Percentiles rank a stretch among this genome's conserved stretches.
phyloP scores from a whole-genome alignment of 352 stramenopile genomes.

The Globisporangium cederbergense region DNA sequence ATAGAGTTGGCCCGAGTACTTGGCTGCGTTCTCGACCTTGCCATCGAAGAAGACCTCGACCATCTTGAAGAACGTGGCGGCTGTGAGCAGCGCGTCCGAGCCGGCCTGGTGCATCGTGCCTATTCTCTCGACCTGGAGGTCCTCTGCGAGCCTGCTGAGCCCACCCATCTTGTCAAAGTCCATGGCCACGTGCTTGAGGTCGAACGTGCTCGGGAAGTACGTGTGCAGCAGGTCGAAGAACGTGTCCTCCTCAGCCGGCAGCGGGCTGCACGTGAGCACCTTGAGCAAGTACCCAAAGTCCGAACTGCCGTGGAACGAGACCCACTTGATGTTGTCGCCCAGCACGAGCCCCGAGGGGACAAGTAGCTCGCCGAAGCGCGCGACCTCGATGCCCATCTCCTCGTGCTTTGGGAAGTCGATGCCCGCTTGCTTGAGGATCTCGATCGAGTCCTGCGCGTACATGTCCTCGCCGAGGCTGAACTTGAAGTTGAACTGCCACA shows the following conservation, averaged over 20 bases:
- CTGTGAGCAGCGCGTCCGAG: slow-evolving; percentile 96
- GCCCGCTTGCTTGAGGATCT: slow-evolving; percentile 96
- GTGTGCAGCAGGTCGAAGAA: slow-evolving; percentile 98
- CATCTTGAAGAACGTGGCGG: slow-evolving; percentile 92
- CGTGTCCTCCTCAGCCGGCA: slow-evolving; percentile 86
- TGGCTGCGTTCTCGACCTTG: slow-evolving; percentile 78
- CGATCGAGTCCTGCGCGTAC: slow-evolving; percentile 99
- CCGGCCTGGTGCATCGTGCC: slow-evolving; percentile 99
- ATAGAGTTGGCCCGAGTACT: slow-evolving; percentile 87
- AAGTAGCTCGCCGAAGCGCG: slow-evolving; percentile 96
- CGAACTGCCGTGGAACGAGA: slow-evolving; percentile 98
- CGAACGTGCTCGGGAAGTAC: slow-evolving; percentile 98
- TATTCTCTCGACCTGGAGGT: slow-evolving; percentile 96
- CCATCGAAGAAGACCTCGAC: slow-evolving; percentile 86
- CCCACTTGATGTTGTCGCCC: slow-evolving; percentile 98
- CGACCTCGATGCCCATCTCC: slow-evolving; percentile 94
- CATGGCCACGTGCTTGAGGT: slow-evolving; percentile 99
- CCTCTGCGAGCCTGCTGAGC: slow-evolving; percentile 95
- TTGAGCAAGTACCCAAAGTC: slow-evolving; percentile 99
- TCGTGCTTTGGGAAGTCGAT: slow-evolving; percentile 98
- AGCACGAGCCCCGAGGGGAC: slow-evolving; percentile 98
- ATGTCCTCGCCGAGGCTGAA: slow-evolving; percentile 98
- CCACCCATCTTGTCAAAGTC: slow-evolving; percentile 97
- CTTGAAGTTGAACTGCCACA: slow-evolving; percentile 99
- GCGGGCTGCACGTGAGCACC: slow-evolving; percentile 87